Percentiles rank a stretch among this genome's conserved stretches.
Evolutionary conservation across 352 stramenopile genomes (phyloP).

Genomic region (Globisporangium iwayamae): DNA sequence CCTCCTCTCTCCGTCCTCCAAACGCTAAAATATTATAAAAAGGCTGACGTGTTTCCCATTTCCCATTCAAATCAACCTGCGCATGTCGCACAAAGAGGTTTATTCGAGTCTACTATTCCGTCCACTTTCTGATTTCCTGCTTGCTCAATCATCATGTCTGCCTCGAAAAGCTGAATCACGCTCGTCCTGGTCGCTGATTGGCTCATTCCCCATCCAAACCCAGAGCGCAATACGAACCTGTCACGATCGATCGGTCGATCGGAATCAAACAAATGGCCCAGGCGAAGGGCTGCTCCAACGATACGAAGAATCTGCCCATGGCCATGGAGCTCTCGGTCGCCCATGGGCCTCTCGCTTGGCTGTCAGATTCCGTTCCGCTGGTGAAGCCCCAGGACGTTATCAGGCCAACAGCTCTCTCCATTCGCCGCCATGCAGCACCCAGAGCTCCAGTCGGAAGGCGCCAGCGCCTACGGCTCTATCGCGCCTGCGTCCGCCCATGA

Average conservation of each 20-base stretch:
- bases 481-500: constrained; percentile 14
- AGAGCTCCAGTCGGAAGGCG: constrained; percentile 34
- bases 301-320: constrained; percentile 8
- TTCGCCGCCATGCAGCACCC: constrained; percentile 18
- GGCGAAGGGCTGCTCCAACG: constrained; percentile 1
- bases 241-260: no score
- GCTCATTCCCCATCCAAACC: constrained; percentile 16
- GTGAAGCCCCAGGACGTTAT: constrained; percentile 11
- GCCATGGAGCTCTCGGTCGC: neutral
- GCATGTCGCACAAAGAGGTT: neutral
- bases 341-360: no score
- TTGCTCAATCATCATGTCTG: constrained; percentile 7
- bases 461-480: constrained; percentile 15
- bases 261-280: no score
- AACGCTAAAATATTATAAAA: no score
- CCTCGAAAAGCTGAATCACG: constrained; percentile 9
- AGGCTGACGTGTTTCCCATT: no score
- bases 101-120: neutral
- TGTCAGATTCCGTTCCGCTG: constrained; percentile 15
- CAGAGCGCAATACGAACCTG: no score
- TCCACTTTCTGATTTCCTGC: neutral
- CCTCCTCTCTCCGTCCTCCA: no score
- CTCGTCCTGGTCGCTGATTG: constrained; percentile 11
- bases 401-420: neutral
- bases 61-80: no score